Conservation (phyloP, 805 yeast species). For the Tetrapisispora iriomotensis region DNA sequence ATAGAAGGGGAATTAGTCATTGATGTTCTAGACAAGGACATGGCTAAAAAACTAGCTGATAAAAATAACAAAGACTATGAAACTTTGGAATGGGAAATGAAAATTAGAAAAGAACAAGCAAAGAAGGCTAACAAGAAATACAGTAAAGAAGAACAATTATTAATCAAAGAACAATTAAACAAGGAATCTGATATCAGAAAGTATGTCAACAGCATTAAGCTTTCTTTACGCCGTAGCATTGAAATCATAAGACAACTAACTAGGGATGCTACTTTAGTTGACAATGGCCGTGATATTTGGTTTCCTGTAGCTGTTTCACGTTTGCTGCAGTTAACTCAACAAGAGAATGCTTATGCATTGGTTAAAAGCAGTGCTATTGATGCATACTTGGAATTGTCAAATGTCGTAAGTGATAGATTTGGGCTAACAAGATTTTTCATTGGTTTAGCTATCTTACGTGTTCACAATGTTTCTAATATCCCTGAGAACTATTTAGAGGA, state of each 20-base stretch:
- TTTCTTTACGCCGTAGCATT: constrained; percentile 39
- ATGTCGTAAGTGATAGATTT: constrained; percentile 41
- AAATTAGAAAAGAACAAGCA: constrained; percentile 64
- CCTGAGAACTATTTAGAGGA: constrained; percentile 41
- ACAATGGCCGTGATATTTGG: constrained; percentile 64
- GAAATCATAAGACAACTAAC: constrained; percentile 47
- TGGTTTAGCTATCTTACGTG: constrained; percentile 64
- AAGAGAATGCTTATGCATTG: constrained; percentile 28
- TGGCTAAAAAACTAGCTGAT: constrained; percentile 38
- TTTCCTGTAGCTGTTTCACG: constrained; percentile 51
- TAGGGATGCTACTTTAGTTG: constrained; percentile 38
- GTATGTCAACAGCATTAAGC: constrained; percentile 32
- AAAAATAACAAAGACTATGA: constrained; percentile 80
- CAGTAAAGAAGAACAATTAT: constrained; percentile 64
- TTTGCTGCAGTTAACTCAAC: constrained; percentile 38
- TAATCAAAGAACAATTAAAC: constrained; percentile 51
- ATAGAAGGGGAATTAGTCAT: constrained; percentile 60
- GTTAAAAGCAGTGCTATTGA: constrained; percentile 37
- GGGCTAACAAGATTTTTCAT: constrained; percentile 42
- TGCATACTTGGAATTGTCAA: constrained; percentile 47
- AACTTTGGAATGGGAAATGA: constrained; percentile 82
- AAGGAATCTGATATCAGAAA: constrained; percentile 52
- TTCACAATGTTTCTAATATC: constrained; percentile 37
- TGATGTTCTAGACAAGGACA: constrained; percentile 44
- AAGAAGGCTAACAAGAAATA: constrained; percentile 43